Base-by-base conservation (phyloP, 2,329 filamentous ascomycete species). In the Ophiostoma novo-ulmi region DNA sequence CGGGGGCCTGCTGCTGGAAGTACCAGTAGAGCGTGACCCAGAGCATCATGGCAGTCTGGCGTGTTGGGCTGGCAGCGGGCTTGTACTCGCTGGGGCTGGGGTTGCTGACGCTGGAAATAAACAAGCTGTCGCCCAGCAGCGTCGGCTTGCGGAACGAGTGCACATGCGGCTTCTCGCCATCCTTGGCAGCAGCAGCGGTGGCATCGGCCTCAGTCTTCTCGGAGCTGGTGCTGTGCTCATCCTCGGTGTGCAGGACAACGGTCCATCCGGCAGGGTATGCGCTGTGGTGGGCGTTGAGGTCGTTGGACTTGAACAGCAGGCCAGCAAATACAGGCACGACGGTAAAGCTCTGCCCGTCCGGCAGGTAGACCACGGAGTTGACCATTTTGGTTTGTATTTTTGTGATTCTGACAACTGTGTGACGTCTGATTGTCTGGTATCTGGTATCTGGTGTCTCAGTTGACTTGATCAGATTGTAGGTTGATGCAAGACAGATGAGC, bases 21-120 rank as follows among this genome's bases (percentile, higher is more conserved):
- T 98, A 98, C 94, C 94, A 98, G 82, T 93, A 97, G 61, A 98
- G 83, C 1, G 93, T 94, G 44, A 93, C 88, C 92, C 93, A 98
- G 7, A 98, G 85, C 91, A 97, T 97, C 92, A 97, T 93, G 74
- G 94, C 94, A 72, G 97, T 92, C 80, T 97, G 92, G 64, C 94
- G 85, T 0, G 93, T 95, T 0, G 92, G 92, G 73, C 93, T 97
- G 17, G 85, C 88, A 1, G 90, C 87, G 0, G 92, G 88, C 77
- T 91, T 92, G 81, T 91, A 96, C 67, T 97, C 93, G 77, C 81
- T 87, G 78, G 84, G 91, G 68, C 90, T 91, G 0, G 94, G 93
- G 74, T 91, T 92, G 68, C 92, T 94, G 73, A 97, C 93, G 73
- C 92, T 94, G 4, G 93, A 97, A 76, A 98, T 94, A 82, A 94